phyloP scores from a whole-genome alignment of 345 rosid genomes.

The Syzygium aromaticum region DNA sequence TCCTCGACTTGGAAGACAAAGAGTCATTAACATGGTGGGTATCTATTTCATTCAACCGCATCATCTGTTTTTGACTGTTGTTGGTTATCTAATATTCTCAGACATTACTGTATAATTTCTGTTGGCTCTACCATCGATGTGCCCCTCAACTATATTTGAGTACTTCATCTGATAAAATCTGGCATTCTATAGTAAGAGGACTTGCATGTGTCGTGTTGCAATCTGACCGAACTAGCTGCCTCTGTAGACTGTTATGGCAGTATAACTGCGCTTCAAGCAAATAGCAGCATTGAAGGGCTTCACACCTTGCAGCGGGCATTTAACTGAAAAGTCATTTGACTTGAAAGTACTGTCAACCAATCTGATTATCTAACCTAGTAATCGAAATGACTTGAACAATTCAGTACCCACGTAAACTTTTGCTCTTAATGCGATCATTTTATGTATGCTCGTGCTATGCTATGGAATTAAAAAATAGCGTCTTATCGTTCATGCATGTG shows the following conservation, averaged over 20 bases:
- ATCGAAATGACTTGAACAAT: background rate
- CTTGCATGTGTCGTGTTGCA: background rate
- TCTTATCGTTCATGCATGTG: background rate
- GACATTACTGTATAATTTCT: background rate
- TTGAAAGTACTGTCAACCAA: background rate
- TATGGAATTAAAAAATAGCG: background rate
- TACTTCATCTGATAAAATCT: background rate
- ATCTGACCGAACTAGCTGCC: background rate
- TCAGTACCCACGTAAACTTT: background rate
- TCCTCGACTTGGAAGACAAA: conserved; percentile 67
- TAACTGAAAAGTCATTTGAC: background rate
- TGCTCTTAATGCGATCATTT: background rate
- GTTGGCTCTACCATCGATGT: background rate
- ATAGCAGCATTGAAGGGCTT: background rate
- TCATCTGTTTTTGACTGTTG: background rate
- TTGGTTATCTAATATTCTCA: background rate
- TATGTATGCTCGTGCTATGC: background rate
- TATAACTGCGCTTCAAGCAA: background rate
- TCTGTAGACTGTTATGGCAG: background rate
- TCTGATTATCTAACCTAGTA: background rate
- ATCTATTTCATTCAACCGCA: background rate
- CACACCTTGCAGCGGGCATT: background rate
- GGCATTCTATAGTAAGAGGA: background rate
- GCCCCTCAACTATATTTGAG: background rate
- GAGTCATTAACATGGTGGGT: conserved; percentile 54